Conservation (phyloP, 345 rosid genomes). For the Cardamine resedifolia region DNA sequence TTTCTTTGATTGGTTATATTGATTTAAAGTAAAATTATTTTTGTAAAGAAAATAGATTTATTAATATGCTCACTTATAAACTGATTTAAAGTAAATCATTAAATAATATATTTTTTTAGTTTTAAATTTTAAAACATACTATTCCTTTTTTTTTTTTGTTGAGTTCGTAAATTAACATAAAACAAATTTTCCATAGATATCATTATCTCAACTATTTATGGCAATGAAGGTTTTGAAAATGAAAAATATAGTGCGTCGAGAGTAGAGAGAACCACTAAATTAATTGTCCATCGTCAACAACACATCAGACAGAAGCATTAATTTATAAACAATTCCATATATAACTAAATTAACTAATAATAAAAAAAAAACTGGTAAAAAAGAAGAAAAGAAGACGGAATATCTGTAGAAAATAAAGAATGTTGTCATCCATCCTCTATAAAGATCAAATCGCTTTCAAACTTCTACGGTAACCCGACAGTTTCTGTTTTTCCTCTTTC, state of each 20-base stretch:
- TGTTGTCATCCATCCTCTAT: background rate
- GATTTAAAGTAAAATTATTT: too few relatives aligned
- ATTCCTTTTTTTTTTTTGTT: background rate
- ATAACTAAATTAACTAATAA: background rate
- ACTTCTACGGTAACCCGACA: conserved; percentile 24
- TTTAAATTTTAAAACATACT: too few relatives aligned
- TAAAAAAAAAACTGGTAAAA: background rate
- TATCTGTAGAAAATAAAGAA: background rate
- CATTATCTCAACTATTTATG: conserved; percentile 3
- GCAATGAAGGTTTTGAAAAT: conserved; percentile 6
- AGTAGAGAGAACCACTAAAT: conserved; percentile 27
- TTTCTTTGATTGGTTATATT: too few relatives aligned
- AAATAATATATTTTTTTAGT: too few relatives aligned
- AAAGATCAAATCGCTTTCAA: conserved; percentile 33
- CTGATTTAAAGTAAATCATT: too few relatives aligned
- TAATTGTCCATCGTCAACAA: conserved; percentile 9
- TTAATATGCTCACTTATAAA: too few relatives aligned
- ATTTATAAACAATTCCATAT: conserved; percentile 11
- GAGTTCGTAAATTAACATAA: background rate
- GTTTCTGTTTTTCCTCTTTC: conserved; percentile 6
- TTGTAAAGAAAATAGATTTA: too few relatives aligned
- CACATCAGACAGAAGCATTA: conserved; percentile 5
- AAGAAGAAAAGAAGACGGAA: background rate
- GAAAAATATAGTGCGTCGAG: background rate
- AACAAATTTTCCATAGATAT: background rate